phyloP scores from a whole-genome alignment of 352 stramenopile species.

The Hyaloperonospora arabidopsidis region DNA sequence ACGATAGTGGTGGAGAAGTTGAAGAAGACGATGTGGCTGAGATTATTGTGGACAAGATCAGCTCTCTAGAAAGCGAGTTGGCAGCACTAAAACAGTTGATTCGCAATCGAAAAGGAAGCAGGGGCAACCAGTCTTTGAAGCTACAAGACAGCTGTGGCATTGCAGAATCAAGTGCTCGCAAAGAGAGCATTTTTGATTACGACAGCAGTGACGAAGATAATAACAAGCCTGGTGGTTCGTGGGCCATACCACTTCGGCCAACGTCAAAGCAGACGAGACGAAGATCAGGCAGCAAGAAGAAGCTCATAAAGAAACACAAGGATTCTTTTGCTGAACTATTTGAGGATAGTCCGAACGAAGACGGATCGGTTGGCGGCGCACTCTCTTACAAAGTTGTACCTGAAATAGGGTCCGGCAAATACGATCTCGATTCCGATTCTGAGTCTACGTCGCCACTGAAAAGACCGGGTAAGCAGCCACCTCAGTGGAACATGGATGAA shows the following conservation, averaged over 20 bases:
- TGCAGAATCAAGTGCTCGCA: constrained; percentile 23
- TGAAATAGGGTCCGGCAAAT: constrained; percentile 8
- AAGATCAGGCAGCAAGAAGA: constrained; percentile 19
- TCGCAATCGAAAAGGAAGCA: constrained; percentile 34
- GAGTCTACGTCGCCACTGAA: constrained; percentile 20
- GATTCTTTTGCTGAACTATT: constrained; percentile 76
- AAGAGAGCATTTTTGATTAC: constrained; percentile 69
- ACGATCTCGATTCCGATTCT: constrained; percentile 13
- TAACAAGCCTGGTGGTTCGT: constrained; percentile 13
- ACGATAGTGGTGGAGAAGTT: constrained; percentile 10
- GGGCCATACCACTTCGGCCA: constrained; percentile 5
- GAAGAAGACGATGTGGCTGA: constrained; percentile 42
- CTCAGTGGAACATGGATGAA: constrained; percentile 6
- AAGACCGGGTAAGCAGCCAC: constrained; percentile 9
- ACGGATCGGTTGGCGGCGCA: constrained; percentile 40
- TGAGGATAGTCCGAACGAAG: constrained; percentile 38
- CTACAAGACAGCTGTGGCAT: constrained; percentile 4
- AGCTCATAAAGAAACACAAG: constrained; percentile 29
- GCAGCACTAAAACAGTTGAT: constrained; percentile 64
- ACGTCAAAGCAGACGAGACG: constrained; percentile 3
- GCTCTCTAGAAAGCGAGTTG: constrained; percentile 55
- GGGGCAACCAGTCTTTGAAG: constrained; percentile 2
- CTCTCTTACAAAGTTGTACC: constrained; percentile 34
- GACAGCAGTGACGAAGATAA: constrained; percentile 46
- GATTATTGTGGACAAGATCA: constrained; percentile 79